Evolutionary conservation across 169 alveolate species (phyloP).

Genomic region (Theileria orientalis): DNA sequence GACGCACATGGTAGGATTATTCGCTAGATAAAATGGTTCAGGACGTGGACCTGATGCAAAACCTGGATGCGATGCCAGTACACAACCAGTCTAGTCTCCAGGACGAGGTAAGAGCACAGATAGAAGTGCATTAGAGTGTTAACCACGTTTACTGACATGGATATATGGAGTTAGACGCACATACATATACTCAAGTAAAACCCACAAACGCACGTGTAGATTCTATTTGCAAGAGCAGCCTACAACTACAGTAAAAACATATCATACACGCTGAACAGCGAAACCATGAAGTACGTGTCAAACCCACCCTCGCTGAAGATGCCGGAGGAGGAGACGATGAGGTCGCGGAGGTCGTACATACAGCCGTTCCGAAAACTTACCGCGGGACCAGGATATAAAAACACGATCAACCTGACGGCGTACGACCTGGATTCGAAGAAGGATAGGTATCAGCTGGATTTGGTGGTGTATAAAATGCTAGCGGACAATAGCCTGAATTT

Average conservation of each 20-base stretch:
- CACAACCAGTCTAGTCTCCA: slow-evolving; percentile 14
- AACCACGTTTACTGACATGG: no score
- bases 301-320: slow-evolving; percentile 12
- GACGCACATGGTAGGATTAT: slow-evolving; percentile 42
- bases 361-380: slow-evolving; percentile 28
- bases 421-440: slow-evolving; percentile 21
- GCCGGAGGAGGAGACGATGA: slow-evolving; percentile 25
- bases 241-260: slow-evolving; percentile 43
- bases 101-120: slow-evolving; percentile 23
- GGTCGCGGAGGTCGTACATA: slow-evolving; percentile 28
- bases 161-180: no score
- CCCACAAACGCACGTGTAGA: background rate
- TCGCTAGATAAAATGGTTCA: background rate
- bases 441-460: slow-evolving; percentile 50
- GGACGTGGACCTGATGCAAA: slow-evolving; percentile 5
- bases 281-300: slow-evolving; percentile 18
- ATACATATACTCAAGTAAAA: no score
- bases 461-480: slow-evolving; percentile 54
- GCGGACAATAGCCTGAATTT: slow-evolving; percentile 19
- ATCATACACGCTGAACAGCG: slow-evolving; percentile 17
- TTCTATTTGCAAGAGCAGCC: slow-evolving; percentile 39
- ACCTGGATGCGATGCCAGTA: slow-evolving; percentile 12
- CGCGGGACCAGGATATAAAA: background rate
- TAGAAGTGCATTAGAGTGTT: no score
- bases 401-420: background rate